phyloP scores from a whole-genome alignment of 441 rosid genomes.

The Viola pubescens region DNA sequence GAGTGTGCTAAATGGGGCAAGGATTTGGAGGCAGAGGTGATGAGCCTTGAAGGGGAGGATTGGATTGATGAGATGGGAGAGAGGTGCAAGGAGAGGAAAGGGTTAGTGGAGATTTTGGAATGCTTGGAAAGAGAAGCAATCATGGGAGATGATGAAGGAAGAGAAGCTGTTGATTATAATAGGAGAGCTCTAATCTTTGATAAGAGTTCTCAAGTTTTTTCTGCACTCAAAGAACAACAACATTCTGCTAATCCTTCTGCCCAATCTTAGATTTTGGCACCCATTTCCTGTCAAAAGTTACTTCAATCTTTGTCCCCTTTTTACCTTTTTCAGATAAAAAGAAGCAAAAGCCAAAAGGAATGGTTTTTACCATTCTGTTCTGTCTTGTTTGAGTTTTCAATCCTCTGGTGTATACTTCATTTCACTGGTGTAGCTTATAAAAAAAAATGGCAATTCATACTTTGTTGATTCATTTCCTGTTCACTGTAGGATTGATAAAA shows the following conservation, averaged over 20 bases:
- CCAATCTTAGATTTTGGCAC: not conserved
- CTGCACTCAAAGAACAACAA: constrained; percentile 37
- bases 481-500: no score
- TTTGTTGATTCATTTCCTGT: no score
- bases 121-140: constrained; percentile 70
- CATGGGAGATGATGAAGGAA: constrained; percentile 77
- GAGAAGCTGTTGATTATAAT: constrained; percentile 58
- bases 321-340: no score
- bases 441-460: no score
- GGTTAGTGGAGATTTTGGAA: constrained; percentile 38
- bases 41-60: constrained; percentile 16
- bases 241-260: not conserved
- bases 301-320: not conserved
- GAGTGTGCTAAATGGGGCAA: constrained; percentile 24
- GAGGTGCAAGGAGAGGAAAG: constrained; percentile 30
- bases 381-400: no score
- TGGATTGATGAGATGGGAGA: constrained; percentile 25
- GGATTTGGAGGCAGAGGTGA: constrained; percentile 28
- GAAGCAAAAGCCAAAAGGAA: no score
- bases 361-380: no score
- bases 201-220: constrained; percentile 54
- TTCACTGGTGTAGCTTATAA: no score
- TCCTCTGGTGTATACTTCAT: no score
- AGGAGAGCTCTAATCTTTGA: constrained; percentile 79
- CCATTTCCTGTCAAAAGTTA: not conserved